Conservation (phyloP, 139 green algal species). For the Micromonas pusilla region DNA sequence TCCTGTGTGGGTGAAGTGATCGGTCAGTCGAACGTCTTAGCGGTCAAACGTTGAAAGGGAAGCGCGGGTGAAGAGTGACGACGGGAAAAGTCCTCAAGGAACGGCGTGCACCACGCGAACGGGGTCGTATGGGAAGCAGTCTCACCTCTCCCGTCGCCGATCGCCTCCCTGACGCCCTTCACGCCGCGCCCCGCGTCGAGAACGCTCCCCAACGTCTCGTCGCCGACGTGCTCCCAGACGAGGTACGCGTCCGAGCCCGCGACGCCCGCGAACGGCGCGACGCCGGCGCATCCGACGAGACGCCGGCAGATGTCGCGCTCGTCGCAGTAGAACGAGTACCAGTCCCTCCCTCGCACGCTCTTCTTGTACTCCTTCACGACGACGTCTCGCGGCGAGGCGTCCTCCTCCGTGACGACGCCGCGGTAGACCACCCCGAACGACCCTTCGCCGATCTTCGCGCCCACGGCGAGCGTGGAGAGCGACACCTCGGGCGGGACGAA, state of each 20-base stretch:
- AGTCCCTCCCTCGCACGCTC: slow-evolving; percentile 4
- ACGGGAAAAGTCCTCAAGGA: too few species aligned
- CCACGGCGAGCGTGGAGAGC: neutral
- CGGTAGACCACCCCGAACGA: neutral
- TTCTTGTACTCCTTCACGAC: neutral
- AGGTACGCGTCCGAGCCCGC: slow-evolving; percentile 9
- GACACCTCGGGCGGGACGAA: neutral
- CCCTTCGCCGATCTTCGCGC: neutral
- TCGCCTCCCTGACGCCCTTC: too few species aligned
- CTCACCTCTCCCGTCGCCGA: too few species aligned
- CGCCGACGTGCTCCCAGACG: neutral
- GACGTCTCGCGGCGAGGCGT: neutral
- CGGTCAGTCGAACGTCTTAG: too few species aligned
- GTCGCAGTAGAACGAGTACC: slow-evolving; percentile 15
- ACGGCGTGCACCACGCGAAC: too few species aligned
- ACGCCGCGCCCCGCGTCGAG: too few species aligned
- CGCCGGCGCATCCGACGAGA: neutral
- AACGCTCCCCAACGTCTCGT: neutral
- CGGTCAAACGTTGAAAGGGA: too few species aligned
- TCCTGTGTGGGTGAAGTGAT: too few species aligned
- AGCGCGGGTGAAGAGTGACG: too few species aligned
- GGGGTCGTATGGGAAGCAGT: too few species aligned
- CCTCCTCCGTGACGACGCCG: neutral
- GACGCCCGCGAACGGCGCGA: slow-evolving; percentile 13
- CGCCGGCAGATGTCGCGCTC: neutral